Conservation (phyloP, 139 green algal species). For the Nannochloris sp. region DNA sequence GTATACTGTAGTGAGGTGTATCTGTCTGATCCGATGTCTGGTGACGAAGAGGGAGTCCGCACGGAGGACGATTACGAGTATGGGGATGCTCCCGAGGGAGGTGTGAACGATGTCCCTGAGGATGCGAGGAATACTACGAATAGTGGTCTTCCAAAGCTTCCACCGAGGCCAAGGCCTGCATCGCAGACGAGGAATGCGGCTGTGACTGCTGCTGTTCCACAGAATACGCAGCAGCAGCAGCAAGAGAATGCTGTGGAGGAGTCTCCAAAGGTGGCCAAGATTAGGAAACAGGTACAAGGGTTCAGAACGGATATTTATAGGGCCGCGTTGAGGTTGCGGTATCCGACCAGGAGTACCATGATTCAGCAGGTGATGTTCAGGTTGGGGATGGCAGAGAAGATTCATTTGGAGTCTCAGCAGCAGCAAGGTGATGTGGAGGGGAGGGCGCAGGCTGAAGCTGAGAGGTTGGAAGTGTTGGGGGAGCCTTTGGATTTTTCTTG, state of each 20-base stretch:
- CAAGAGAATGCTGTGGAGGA: background rate
- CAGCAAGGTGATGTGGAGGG: conserved; percentile 12
- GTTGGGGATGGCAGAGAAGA: conserved; percentile 68
- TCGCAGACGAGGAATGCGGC: background rate
- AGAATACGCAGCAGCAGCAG: background rate
- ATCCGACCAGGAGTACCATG: conserved; percentile 14
- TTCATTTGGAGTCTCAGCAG: conserved; percentile 27
- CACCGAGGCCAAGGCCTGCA: conserved; percentile 3
- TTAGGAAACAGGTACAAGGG: conserved; percentile 20
- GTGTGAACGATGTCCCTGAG: background rate
- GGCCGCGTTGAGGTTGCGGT: conserved; percentile 21
- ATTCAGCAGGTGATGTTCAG: conserved; percentile 42
- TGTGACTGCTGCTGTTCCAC: conserved; percentile 3
- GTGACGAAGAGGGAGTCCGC: conserved; percentile 11
- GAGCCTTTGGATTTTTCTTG: conserved; percentile 29
- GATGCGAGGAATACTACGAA: background rate
- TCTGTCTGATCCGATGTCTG: conserved; percentile 18
- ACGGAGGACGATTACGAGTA: conserved; percentile 35
- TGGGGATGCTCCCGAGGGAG: background rate
- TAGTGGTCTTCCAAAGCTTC: conserved; percentile 10
- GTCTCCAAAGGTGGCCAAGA: conserved; percentile 7
- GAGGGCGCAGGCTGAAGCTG: conserved; percentile 13
- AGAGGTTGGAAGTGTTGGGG: conserved; percentile 26
- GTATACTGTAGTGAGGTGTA: conserved; percentile 16
- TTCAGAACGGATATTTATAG: conserved; percentile 26